Evolutionary conservation across 2,329 filamentous ascomycete genomes (phyloP).

Genomic region (Phyllosticta citribraziliensis): DNA sequence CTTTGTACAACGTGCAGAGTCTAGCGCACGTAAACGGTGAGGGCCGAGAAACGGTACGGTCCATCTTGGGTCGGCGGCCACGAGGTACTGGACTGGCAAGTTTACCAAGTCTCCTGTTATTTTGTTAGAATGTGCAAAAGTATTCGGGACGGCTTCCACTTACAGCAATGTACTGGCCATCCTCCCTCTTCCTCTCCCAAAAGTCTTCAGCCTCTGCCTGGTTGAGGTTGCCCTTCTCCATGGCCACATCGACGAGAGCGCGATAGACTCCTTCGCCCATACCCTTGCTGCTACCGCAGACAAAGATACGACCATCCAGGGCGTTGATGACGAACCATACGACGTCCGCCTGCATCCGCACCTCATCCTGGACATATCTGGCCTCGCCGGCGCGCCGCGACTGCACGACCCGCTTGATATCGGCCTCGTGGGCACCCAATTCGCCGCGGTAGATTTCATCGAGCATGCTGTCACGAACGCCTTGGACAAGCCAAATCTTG

Average conservation of each 20-base stretch:
- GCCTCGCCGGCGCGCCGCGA: slow-evolving; percentile 54
- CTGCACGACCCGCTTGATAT: slow-evolving; percentile 43
- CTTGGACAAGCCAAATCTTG: slow-evolving; percentile 95
- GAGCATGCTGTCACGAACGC: slow-evolving; percentile 83
- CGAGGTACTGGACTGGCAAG: not conserved
- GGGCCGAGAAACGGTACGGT: not conserved
- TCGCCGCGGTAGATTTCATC: slow-evolving; percentile 96
- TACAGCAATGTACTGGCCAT: slow-evolving; percentile 87
- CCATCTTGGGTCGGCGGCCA: not conserved
- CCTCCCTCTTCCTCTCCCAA: slow-evolving; percentile 85
- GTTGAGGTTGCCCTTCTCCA: slow-evolving; percentile 82
- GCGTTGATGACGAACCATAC: slow-evolving; percentile 98
- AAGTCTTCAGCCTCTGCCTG: slow-evolving; percentile 74
- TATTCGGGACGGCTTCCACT: slow-evolving; percentile 17
- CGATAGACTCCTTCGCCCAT: slow-evolving; percentile 96
- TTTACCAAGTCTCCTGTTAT: not conserved
- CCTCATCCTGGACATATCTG: slow-evolving; percentile 94
- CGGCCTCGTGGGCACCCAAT: slow-evolving; percentile 76
- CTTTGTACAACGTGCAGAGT: not conserved
- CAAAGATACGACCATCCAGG: slow-evolving; percentile 90
- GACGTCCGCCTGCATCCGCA: slow-evolving; percentile 81
- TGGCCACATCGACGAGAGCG: slow-evolving; percentile 79
- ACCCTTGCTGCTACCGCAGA: slow-evolving; percentile 88
- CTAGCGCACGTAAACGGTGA: not conserved
- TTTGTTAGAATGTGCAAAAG: not conserved